A percentile compares a stretch with the other conserved stretches of the same genome.
These are phyloP conservation scores for Sarocladiaceae sp. DNA, from an alignment of 2,329 filamentous ascomycete species.

Conservation along the genomic window DNA sequence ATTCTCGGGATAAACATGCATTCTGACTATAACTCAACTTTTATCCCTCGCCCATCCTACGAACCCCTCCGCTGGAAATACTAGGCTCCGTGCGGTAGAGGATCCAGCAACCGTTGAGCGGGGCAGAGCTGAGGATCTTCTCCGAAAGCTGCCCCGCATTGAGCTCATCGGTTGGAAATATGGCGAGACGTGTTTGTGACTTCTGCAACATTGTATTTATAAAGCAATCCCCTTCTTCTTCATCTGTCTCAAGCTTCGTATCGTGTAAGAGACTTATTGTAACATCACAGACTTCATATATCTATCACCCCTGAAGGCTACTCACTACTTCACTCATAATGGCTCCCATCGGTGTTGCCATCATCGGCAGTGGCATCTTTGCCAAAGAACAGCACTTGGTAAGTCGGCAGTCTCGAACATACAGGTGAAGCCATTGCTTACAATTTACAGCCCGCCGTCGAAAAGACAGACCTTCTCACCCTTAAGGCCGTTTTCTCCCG, in stretches of 20 bases:
- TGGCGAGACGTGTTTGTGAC: not conserved
- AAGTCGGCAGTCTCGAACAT: conserved; percentile 15
- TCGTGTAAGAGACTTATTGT: too few species aligned
- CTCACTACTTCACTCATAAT: conserved; percentile 18
- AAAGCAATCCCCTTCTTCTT: too few species aligned
- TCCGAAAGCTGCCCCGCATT: not conserved
- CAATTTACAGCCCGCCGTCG: conserved; percentile 48
- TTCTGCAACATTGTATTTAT: not conserved
- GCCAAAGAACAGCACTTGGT: conserved; percentile 55
- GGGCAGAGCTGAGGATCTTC: not conserved
- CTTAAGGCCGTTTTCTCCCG: conserved; percentile 66
- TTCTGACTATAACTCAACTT: too few species aligned
- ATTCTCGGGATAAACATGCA: too few species aligned
- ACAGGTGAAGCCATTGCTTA: conserved; percentile 12
- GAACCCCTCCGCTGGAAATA: too few species aligned
- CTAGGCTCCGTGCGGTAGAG: too few species aligned
- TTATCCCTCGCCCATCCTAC: too few species aligned
- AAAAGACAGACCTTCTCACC: conserved; percentile 41
- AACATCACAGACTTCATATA: too few species aligned
- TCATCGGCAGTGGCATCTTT: conserved; percentile 62
- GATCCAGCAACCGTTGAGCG: too few species aligned
- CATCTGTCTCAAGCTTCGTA: too few species aligned
- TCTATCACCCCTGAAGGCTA: too few species aligned
- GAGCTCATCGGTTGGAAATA: not conserved
- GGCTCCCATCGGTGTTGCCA: conserved; percentile 47